Percentiles rank a stretch among this genome's conserved stretches.
These are phyloP conservation scores for Bromus sterilis DNA, from an alignment of 176 grass and related monocot species.

Conservation along the genomic window DNA sequence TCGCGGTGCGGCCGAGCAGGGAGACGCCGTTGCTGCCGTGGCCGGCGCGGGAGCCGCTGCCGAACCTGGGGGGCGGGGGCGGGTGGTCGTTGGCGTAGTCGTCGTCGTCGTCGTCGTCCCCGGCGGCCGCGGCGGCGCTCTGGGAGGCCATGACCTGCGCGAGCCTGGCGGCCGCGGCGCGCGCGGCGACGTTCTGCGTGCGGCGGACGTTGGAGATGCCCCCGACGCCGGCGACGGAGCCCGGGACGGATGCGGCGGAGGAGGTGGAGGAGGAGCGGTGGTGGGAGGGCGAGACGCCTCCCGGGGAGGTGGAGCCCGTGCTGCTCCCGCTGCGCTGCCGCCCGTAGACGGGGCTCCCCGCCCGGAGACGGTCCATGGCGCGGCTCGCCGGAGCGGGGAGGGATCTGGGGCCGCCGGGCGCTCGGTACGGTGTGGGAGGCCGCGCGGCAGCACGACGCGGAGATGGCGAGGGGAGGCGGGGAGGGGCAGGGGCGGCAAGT, in stretches of 20 bases:
- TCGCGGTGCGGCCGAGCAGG: constrained; percentile 68
- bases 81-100: constrained; percentile 39
- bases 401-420: constrained; percentile 30
- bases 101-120: constrained; percentile 77
- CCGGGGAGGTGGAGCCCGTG: constrained; percentile 80
- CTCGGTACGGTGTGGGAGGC: constrained; percentile 1
- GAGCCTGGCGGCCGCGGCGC: constrained; percentile 87
- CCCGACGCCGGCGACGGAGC: background rate
- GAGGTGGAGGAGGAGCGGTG: constrained; percentile 73
- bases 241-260: constrained; percentile 27
- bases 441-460: constrained; percentile 18
- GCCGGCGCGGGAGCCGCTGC: constrained; percentile 8
- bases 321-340: constrained; percentile 89
- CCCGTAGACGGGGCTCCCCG: constrained; percentile 84
- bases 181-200: constrained; percentile 94
- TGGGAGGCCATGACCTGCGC: constrained; percentile 98
- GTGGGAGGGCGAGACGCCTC: constrained; percentile 67
- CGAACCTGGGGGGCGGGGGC: constrained; percentile 34
- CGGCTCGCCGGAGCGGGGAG: constrained; percentile 27
- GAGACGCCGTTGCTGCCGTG: constrained; percentile 43
- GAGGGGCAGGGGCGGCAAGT: constrained; percentile 19
- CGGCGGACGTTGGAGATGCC: constrained; percentile 60
- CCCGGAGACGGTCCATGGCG: constrained; percentile 71
- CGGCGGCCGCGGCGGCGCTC: constrained; percentile 59
- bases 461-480: constrained; percentile 25